Evolutionary conservation across 768 basidiomycete genomes (phyloP).

Genomic region (Lactarius psammicola): DNA sequence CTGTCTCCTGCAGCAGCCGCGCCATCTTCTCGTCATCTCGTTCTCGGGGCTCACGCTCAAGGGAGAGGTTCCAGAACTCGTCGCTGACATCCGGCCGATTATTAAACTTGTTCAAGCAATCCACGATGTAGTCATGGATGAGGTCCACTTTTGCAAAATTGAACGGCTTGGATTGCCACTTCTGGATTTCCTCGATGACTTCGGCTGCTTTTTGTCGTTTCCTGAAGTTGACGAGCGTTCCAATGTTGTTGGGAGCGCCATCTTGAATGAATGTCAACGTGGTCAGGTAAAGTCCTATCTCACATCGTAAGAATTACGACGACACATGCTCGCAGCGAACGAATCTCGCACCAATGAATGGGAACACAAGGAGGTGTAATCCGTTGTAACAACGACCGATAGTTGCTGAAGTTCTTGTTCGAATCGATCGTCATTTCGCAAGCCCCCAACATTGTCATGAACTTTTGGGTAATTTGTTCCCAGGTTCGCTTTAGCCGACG

Average conservation of each 20-base stretch:
- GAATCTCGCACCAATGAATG: slow-evolving; percentile 77
- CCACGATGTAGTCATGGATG: slow-evolving; percentile 75
- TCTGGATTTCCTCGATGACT: slow-evolving; percentile 94
- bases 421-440: slow-evolving; percentile 91
- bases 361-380: slow-evolving; percentile 93
- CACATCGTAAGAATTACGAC: not conserved
- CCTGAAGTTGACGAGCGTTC: slow-evolving; percentile 87
- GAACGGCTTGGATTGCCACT: slow-evolving; percentile 90
- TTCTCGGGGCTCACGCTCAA: slow-evolving; percentile 90
- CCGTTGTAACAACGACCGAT: slow-evolving; percentile 76
- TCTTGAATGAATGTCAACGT: slow-evolving; percentile 98
- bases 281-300: slow-evolving; percentile 88
- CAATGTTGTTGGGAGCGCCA: slow-evolving; percentile 85
- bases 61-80: slow-evolving; percentile 79
- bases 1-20: slow-evolving; percentile 80
- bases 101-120: slow-evolving; percentile 67
- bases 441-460: slow-evolving; percentile 66
- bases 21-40: slow-evolving; percentile 98
- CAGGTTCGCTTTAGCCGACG: slow-evolving; percentile 90
- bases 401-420: slow-evolving; percentile 92
- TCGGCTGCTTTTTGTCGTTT: slow-evolving; percentile 96
- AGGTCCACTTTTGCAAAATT: slow-evolving; percentile 69
- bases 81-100: slow-evolving; percentile 70
- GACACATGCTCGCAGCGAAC: slow-evolving; percentile 6
- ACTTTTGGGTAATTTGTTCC: slow-evolving; percentile 79